Percentiles rank a stretch among this genome's conserved stretches.
Conservation (phyloP, 345 rosid species). For the Gossypium bickii region DNA sequence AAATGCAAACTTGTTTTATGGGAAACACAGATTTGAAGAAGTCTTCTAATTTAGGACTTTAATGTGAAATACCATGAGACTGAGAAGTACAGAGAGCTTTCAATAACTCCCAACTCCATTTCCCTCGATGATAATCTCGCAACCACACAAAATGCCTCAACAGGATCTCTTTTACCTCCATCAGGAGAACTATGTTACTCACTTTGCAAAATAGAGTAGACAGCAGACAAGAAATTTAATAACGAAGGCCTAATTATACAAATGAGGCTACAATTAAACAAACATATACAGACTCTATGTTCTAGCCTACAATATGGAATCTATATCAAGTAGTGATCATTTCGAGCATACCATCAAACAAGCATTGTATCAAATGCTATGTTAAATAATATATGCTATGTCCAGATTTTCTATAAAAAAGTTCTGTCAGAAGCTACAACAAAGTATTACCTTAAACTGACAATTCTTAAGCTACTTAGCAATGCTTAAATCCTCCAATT, state of each 20-base stretch:
- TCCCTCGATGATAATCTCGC: background rate
- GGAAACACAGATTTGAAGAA: background rate
- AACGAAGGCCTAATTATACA: background rate
- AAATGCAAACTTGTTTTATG: background rate
- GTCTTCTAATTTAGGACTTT: background rate
- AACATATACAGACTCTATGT: background rate
- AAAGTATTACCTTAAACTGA: background rate
- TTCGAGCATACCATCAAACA: background rate
- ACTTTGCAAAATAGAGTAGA: background rate
- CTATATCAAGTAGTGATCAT: background rate
- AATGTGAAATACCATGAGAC: background rate
- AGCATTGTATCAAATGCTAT: background rate
- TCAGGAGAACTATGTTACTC: background rate
- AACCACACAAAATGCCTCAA: background rate
- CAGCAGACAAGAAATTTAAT: background rate
- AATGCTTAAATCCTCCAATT: background rate
- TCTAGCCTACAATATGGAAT: background rate
- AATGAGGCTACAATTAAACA: background rate
- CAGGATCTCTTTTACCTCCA: background rate
- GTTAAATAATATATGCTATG: background rate
- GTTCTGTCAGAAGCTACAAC: background rate
- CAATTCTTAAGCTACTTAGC: background rate
- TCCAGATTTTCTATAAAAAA: background rate
- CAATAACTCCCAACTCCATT: background rate
- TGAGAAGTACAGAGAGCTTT: background rate